A percentile compares a stretch with the other conserved stretches of the same genome.
These are phyloP conservation scores for Euphorbia pulcherrima DNA, from an alignment of 345 rosid genomes.

Conservation along the genomic window DNA sequence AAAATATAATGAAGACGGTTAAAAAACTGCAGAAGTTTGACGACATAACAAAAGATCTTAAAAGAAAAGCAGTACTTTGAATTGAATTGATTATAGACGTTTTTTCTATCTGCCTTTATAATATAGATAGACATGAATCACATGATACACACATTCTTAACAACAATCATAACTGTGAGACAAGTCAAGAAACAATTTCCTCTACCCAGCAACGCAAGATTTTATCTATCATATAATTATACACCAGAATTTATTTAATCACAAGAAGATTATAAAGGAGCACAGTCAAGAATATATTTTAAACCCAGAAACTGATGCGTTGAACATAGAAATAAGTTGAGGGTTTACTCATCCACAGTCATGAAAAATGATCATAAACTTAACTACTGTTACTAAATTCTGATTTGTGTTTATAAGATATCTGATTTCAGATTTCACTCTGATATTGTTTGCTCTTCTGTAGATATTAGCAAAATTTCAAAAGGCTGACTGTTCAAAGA, in stretches of 20 bases:
- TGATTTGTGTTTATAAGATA: background rate
- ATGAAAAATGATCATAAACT: background rate
- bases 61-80: too few relatives aligned
- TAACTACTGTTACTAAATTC: background rate
- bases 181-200: background rate
- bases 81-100: too few relatives aligned
- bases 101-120: too few relatives aligned
- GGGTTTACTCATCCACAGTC: background rate
- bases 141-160: too few relatives aligned
- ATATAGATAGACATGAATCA: too few relatives aligned
- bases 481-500: too few relatives aligned
- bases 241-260: background rate
- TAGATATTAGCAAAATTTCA: too few relatives aligned
- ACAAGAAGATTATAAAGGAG: background rate
- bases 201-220: background rate
- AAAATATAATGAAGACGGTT: too few relatives aligned
- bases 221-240: background rate
- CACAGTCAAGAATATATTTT: background rate
- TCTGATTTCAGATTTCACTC: too few relatives aligned
- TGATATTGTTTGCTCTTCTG: too few relatives aligned
- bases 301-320: background rate
- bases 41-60: too few relatives aligned
- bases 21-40: too few relatives aligned
- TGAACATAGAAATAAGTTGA: background rate
- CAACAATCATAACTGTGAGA: background rate